Conservation (phyloP, 2,329 filamentous ascomycete genomes). For the Xylariales sp. region DNA sequence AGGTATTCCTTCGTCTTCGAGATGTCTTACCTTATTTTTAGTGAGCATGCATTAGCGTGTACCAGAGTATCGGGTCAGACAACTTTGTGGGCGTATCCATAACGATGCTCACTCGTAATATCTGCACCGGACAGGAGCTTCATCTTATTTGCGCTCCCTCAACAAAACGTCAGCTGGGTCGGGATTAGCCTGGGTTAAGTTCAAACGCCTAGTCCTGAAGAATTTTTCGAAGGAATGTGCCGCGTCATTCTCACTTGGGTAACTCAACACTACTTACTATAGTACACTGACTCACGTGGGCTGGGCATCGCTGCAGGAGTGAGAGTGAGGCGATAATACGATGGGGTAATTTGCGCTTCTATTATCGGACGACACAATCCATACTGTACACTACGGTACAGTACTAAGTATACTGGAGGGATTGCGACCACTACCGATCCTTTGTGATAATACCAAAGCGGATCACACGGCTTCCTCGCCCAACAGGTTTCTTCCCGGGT, state of each 20-base stretch:
- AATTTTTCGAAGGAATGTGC: conserved; percentile 18
- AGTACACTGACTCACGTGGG: conserved; percentile 2
- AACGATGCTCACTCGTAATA: conserved; percentile 9
- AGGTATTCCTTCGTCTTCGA: conserved; percentile 35
- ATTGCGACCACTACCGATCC: conserved; percentile 7
- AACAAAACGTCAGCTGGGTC: conserved; percentile 11
- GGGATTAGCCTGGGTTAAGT: conserved; percentile 24
- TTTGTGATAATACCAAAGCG: conserved; percentile 5
- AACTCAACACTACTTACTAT: not conserved
- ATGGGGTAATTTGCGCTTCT: conserved; percentile 22
- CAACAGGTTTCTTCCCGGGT: conserved; percentile 6
- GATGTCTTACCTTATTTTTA: conserved; percentile 49
- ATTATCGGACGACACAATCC: conserved; percentile 10
- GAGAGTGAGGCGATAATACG: conserved; percentile 12
- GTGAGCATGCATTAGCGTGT: conserved; percentile 52
- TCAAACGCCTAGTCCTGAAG: conserved; percentile 23
- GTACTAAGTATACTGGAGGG: conserved; percentile 4
- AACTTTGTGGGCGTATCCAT: conserved; percentile 45
- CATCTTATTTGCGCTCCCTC: not conserved
- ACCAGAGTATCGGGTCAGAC: conserved; percentile 51
- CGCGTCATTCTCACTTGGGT: conserved; percentile 3
- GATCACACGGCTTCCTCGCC: conserved; percentile 3
- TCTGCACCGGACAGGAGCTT: conserved; percentile 2
- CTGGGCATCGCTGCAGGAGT: conserved; percentile 13
- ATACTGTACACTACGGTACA: conserved; percentile 19